A percentile compares a stretch with the other conserved stretches of the same genome.
phyloP scores from a whole-genome alignment of 2,329 filamentous ascomycete species.

The Aspergillus fumigatus region DNA sequence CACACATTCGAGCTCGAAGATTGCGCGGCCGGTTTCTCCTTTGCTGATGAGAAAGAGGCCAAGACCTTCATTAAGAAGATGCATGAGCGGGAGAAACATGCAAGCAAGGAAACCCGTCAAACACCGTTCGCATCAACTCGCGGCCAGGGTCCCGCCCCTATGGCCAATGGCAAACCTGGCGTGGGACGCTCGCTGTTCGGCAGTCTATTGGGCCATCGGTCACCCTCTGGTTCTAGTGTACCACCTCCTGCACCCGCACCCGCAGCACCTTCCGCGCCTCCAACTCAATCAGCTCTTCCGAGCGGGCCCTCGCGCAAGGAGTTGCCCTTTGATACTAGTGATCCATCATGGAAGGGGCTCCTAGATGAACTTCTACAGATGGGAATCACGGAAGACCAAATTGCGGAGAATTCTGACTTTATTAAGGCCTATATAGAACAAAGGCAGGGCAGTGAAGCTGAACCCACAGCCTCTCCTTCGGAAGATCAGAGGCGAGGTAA shows the following conservation, averaged over 20 bases:
- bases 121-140: slow-evolving; percentile 64
- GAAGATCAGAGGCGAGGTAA: slow-evolving; percentile 47
- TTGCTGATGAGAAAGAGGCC: slow-evolving; percentile 95
- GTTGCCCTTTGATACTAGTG: slow-evolving; percentile 55
- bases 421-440: slow-evolving; percentile 65
- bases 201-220: slow-evolving; percentile 48
- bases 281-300: slow-evolving; percentile 26
- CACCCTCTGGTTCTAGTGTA: slow-evolving; percentile 38
- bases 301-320: slow-evolving; percentile 31
- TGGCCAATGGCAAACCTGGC: slow-evolving; percentile 40
- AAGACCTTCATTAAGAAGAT: slow-evolving; percentile 97
- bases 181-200: slow-evolving; percentile 51
- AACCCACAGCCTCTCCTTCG: slow-evolving; percentile 32
- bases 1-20: slow-evolving; percentile 95
- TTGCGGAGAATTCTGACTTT: slow-evolving; percentile 63
- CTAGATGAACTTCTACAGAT: slow-evolving; percentile 58
- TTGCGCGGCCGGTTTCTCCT: slow-evolving; percentile 83
- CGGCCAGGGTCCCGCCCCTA: slow-evolving; percentile 43
- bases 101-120: slow-evolving; percentile 76
- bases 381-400: slow-evolving; percentile 66
- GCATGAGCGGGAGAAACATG: slow-evolving; percentile 92
- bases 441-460: slow-evolving; percentile 52
- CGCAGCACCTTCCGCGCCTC: slow-evolving; percentile 20
- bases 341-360: slow-evolving; percentile 59
- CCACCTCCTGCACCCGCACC: slow-evolving; percentile 21